Percentiles rank a stretch among this genome's conserved stretches.
phyloP scores from a whole-genome alignment of 345 rosid genomes.

The Populus pruinosa region DNA sequence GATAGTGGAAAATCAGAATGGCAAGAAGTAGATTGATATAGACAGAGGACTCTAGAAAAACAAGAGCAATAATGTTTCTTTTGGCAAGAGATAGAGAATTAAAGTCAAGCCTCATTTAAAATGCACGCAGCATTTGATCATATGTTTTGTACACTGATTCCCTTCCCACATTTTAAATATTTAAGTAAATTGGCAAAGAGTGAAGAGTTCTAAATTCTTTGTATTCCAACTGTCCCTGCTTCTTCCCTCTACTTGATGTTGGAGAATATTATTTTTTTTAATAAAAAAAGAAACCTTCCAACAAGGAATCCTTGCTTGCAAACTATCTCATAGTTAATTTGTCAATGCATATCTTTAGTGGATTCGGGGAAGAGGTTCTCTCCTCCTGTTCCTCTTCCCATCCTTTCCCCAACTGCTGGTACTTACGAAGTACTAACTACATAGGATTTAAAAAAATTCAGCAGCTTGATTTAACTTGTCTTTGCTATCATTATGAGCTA shows the following conservation, averaged over 20 bases:
- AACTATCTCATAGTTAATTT: neutral
- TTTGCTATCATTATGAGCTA: neutral
- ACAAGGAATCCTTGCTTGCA: neutral
- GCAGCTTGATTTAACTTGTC: neutral
- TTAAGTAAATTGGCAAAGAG: too few relatives aligned
- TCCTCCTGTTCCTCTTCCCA: neutral
- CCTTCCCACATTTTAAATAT: too few relatives aligned
- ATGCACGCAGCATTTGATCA: neutral
- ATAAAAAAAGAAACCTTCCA: neutral
- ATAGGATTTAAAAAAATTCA: neutral
- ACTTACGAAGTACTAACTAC: neutral
- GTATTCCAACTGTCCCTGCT: neutral
- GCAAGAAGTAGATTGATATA: neutral
- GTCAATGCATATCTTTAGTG: neutral
- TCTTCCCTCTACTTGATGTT: neutral
- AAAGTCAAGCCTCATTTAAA: neutral
- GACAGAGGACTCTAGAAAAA: neutral
- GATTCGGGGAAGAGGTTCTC: neutral
- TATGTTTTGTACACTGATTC: neutral
- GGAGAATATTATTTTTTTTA: neutral
- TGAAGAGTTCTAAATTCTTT: neutral
- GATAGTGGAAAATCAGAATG: neutral
- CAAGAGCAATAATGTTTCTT: neutral
- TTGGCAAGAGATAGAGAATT: neutral
- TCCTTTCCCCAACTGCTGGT: neutral